Base-by-base conservation (phyloP, 1,139 yeast genomes). In the Pneumocystis carinii region DNA sequence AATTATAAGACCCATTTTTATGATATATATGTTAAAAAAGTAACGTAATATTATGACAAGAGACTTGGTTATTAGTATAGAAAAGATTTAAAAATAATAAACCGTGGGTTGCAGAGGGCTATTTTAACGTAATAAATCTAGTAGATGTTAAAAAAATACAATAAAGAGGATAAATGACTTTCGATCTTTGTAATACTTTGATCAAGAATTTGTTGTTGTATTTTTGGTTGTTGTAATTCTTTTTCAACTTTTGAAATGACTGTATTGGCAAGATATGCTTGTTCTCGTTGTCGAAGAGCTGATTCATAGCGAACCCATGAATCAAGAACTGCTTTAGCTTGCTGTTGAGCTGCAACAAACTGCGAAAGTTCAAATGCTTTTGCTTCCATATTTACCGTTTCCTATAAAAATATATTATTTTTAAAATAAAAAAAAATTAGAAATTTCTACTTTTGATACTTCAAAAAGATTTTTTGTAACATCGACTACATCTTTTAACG, bases 261-360 rank as follows among this genome's bases (percentile, higher is more conserved):
- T 66, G 90, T 75, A 75, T 86, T 80, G 63, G 95, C 85, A 73
- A 92, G 84, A 78, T 89, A 96, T 76, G 85, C 83, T 82, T 92
- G 98, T 81, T 92, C 96, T 74, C 86, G 79, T 82, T 89, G 96
- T 81, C 97, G 92, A 72, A 90, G 94, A 75, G 89, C 90, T 71
- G 89, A 86, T 81, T 92, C 98, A 78, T 87, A 89, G 84, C 97
- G 89, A 72, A 90, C 97, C 98, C 98, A 92, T 48, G 97, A 89
- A 79, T 92, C 98, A 75, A 92, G 84, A 67, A 92, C 95, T 66
- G 95, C 79, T 81, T 87, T 90, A 73, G 97, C 97, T 81, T 90
- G 96, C 67, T 79, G 72, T 67, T 95, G 92, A 71, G 89, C 83
- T 68, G 86, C 92, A 70, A 88, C 89, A 75, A 85, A 78, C 81